These are phyloP conservation scores for Parathielavia hyrcaniae DNA, from an alignment of 495 filamentous ascomycete species.

Conservation along the genomic window DNA sequence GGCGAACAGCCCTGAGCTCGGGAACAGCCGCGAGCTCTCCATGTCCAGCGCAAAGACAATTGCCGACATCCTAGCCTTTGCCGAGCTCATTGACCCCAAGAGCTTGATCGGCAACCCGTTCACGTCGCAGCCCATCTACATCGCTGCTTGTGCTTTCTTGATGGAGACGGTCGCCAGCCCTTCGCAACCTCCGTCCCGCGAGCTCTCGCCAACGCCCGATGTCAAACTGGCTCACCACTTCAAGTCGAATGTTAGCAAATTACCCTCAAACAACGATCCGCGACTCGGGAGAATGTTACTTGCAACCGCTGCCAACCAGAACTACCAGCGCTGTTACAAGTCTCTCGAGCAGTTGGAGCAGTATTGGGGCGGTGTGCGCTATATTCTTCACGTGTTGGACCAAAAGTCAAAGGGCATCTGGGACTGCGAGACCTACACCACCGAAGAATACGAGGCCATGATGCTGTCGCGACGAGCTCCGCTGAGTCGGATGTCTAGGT, in stretches of 20 bases:
- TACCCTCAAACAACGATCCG: constrained; percentile 35
- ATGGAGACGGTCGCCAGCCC: constrained; percentile 65
- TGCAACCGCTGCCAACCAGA: constrained; percentile 66
- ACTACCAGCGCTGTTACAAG: constrained; percentile 77
- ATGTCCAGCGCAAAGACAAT: constrained; percentile 89
- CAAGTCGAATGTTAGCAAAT: constrained; percentile 9
- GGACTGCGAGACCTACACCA: constrained; percentile 71
- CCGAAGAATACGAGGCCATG: constrained; percentile 68
- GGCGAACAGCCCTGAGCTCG: constrained; percentile 66
- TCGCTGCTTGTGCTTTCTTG: constrained; percentile 79
- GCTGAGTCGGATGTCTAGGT: constrained; percentile 27
- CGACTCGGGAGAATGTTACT: constrained; percentile 63
- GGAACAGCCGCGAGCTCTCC: constrained; percentile 71
- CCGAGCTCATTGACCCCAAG: constrained; percentile 70
- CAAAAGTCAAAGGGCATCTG: constrained; percentile 79
- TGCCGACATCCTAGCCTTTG: constrained; percentile 73
- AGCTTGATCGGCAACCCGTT: constrained; percentile 82
- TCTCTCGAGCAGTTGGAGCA: constrained; percentile 66
- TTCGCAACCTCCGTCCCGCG: constrained; percentile 52
- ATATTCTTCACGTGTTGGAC: constrained; percentile 79
- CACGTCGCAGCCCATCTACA: constrained; percentile 83
- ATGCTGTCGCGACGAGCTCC: constrained; percentile 50
- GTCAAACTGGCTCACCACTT: constrained; percentile 14
- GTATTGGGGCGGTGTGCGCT: constrained; percentile 81
- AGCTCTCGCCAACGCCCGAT: constrained; percentile 38